phyloP scores from a whole-genome alignment of 495 filamentous ascomycete species.

The Lophiostoma macrostomum region DNA sequence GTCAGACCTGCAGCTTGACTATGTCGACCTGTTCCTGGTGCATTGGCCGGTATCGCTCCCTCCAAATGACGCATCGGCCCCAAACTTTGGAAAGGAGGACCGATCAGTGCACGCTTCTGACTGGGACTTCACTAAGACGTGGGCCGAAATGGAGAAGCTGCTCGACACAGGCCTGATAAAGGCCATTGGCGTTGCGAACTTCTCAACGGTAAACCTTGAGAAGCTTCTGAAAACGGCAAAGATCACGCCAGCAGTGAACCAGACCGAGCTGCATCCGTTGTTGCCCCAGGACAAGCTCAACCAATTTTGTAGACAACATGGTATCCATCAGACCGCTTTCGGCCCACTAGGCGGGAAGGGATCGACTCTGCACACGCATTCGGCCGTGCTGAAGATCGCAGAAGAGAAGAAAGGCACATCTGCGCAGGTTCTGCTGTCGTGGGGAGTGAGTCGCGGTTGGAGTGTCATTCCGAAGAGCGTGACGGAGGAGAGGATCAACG shows the following conservation, averaged over 20 bases:
- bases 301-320: conserved; percentile 3
- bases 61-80: conserved; percentile 1
- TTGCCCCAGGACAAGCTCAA: conserved; percentile 17
- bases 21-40: conserved; percentile 21
- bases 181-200: conserved; percentile 21
- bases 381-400: conserved; percentile 35
- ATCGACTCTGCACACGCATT: conserved; percentile 7
- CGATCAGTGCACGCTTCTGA: conserved; percentile 6
- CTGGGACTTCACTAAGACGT: conserved; percentile 21
- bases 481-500: conserved; percentile 29
- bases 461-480: conserved; percentile 40
- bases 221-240: conserved; percentile 10
- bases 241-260: conserved; percentile 16
- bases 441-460: conserved; percentile 37
- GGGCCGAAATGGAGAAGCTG: conserved; percentile 20
- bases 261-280: conserved; percentile 17
- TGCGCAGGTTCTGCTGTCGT: conserved; percentile 37
- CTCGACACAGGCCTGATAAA: conserved; percentile 5
- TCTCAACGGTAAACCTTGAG: conserved; percentile 6
- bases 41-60: conserved; percentile 19
- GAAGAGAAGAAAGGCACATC: conserved; percentile 31
- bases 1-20: conserved; percentile 7
- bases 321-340: conserved; percentile 15
- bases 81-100: conserved; percentile 10
- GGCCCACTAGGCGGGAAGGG: conserved; percentile 18